phyloP scores from a whole-genome alignment of 192 early-diverging fungal species.

The Piromyces sp. region DNA sequence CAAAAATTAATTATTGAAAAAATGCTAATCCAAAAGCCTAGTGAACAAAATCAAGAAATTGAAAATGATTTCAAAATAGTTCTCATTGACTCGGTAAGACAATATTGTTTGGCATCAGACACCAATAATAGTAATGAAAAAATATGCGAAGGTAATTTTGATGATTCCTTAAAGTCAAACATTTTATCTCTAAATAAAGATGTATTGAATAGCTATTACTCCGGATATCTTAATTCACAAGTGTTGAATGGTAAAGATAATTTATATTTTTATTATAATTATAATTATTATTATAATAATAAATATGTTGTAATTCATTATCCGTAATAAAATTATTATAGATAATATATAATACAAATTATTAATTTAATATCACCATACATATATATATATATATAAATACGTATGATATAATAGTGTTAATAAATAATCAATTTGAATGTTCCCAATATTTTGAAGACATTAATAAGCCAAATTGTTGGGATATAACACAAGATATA shows the following conservation, averaged over 20 bases:
- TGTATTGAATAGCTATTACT: background rate
- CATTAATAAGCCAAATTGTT: background rate
- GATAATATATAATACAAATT: too few species aligned
- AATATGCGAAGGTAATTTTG: background rate
- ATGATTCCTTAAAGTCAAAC: background rate
- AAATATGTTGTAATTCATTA: too few species aligned
- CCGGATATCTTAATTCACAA: background rate
- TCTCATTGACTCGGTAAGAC: background rate
- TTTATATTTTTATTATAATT: too few species aligned
- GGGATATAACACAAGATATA: background rate
- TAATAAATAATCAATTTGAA: background rate
- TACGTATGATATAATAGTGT: too few species aligned
- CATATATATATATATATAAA: too few species aligned
- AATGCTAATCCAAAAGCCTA: background rate
- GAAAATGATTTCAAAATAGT: too few species aligned
- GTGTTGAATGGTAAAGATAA: background rate
- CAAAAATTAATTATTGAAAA: background rate
- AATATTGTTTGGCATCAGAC: background rate
- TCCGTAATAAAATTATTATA: too few species aligned
- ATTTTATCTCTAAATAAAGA: background rate
- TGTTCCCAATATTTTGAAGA: background rate
- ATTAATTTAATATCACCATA: too few species aligned
- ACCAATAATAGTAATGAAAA: background rate
- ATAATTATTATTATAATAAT: too few species aligned
- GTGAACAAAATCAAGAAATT: too few species aligned